These are phyloP conservation scores for Penicillium sp. DNA, from an alignment of 2,329 filamentous ascomycete genomes.

Conservation along the genomic window DNA sequence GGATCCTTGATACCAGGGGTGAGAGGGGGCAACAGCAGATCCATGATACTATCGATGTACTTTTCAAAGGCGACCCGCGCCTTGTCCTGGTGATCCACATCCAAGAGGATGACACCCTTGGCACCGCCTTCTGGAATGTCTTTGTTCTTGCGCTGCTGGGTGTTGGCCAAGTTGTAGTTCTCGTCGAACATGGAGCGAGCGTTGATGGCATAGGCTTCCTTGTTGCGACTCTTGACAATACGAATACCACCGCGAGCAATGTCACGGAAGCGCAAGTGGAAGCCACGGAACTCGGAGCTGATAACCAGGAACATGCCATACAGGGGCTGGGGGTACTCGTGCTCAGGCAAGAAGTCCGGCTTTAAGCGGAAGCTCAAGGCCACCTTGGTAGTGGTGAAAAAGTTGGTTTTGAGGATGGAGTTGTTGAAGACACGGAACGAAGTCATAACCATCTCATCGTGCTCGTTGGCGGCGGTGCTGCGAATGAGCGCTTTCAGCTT, in stretches of 20 bases:
- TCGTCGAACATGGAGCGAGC: conserved; percentile 95
- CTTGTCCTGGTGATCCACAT: conserved; percentile 91
- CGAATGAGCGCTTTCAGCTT: conserved; percentile 72
- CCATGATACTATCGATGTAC: conserved; percentile 98
- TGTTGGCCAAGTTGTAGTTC: conserved; percentile 97
- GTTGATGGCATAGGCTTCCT: conserved; percentile 94
- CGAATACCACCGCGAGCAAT: conserved; percentile 95
- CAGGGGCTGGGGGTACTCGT: conserved; percentile 88
- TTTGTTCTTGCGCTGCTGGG: conserved; percentile 99
- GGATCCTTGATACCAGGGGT: conserved; percentile 99
- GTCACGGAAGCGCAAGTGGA: conserved; percentile 95
- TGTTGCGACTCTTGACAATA: conserved; percentile 96
- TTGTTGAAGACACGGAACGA: conserved; percentile 95
- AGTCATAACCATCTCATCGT: conserved; percentile 97
- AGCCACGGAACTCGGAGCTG: conserved; percentile 91
- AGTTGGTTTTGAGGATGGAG: conserved; percentile 91
- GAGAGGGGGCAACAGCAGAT: conserved; percentile 80
- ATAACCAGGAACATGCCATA: conserved; percentile 99
- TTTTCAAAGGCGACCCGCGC: conserved; percentile 92
- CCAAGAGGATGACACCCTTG: conserved; percentile 94
- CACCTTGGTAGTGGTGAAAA: conserved; percentile 96
- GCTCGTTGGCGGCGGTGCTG: conserved; percentile 80
- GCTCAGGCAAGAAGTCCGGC: conserved; percentile 70
- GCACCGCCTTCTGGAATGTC: conserved; percentile 97
- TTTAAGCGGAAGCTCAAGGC: conserved; percentile 94